These are phyloP conservation scores for Ascochyta clinopodiicola DNA, from an alignment of 2,329 filamentous ascomycete genomes.

Conservation along the genomic window DNA sequence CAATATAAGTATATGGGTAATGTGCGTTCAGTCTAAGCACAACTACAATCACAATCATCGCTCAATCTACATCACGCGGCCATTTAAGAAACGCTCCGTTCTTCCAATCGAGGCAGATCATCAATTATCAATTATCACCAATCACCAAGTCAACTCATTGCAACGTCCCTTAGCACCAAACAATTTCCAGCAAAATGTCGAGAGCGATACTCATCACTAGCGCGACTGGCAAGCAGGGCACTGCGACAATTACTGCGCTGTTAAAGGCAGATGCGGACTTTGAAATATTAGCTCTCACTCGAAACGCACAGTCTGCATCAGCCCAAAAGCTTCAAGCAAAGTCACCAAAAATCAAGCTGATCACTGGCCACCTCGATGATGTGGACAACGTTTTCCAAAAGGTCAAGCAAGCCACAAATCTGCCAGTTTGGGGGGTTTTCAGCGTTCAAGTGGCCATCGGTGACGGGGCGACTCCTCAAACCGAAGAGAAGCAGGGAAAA, in stretches of 20 bases:
- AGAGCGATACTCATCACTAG: constrained; percentile 49
- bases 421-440: constrained; percentile 43
- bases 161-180: background rate
- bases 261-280: constrained; percentile 47
- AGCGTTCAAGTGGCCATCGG: constrained; percentile 36
- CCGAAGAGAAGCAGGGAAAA: constrained; percentile 48
- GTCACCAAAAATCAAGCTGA: constrained; percentile 58
- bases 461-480: constrained; percentile 14
- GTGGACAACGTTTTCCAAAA: constrained; percentile 57
- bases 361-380: constrained; percentile 63
- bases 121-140: background rate
- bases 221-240: constrained; percentile 56
- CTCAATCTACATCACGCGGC: background rate
- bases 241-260: constrained; percentile 50
- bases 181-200: background rate
- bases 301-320: constrained; percentile 56
- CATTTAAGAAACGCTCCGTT: background rate
- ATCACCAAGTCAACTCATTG: background rate
- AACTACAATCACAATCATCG: background rate
- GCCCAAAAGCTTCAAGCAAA: constrained; percentile 57
- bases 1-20: background rate
- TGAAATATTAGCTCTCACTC: constrained; percentile 64
- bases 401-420: constrained; percentile 43
- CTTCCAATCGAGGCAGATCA: background rate
- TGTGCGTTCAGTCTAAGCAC: background rate